A percentile compares a stretch with the other conserved stretches of the same genome.
Conservation (phyloP, 2,329 filamentous ascomycete species). For the Sclerotinia glacialis region DNA sequence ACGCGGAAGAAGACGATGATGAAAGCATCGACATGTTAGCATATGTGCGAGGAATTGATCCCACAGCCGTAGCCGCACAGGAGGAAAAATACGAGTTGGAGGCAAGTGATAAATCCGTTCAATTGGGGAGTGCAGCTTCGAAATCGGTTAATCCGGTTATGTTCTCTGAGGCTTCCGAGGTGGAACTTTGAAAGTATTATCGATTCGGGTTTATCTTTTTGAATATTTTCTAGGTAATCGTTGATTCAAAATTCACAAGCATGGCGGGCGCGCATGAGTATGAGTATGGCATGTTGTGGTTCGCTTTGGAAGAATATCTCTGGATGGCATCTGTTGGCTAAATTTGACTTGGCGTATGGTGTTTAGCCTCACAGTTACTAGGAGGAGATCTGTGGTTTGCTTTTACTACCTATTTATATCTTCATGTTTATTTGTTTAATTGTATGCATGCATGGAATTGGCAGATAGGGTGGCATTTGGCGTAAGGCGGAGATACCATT, state of each 20-base stretch:
- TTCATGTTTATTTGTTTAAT: background rate
- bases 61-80: background rate
- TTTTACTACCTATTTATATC: background rate
- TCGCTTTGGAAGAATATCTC: background rate
- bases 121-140: constrained; percentile 9
- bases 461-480: background rate
- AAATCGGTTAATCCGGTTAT: background rate
- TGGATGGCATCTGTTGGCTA: background rate
- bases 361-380: background rate
- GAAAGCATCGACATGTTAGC: constrained; percentile 22
- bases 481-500: constrained; percentile 12
- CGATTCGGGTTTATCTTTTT: background rate
- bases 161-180: background rate
- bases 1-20: constrained; percentile 7
- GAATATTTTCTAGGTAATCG: background rate
- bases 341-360: background rate
- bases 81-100: constrained; percentile 18
- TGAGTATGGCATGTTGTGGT: background rate
- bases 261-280: background rate
- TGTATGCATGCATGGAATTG: background rate
- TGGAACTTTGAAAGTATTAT: background rate
- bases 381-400: background rate
- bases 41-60: constrained; percentile 4
- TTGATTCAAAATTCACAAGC: background rate
- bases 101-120: constrained; percentile 17